Conservation (phyloP, 345 rosid species). For the Acer negundo region DNA sequence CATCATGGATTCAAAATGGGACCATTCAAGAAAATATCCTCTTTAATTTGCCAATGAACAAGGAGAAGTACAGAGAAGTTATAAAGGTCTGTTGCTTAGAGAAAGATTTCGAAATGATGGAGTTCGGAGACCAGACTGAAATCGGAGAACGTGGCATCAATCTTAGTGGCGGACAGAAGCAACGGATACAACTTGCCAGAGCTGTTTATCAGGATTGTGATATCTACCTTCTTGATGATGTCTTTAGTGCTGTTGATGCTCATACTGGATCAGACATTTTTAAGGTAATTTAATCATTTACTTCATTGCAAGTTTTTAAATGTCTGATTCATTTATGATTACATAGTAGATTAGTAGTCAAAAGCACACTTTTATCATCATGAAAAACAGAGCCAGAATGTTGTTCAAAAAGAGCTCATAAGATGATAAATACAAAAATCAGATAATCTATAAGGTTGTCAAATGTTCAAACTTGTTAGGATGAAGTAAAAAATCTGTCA, state of each 20-base stretch:
- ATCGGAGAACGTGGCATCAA: constrained; percentile 97
- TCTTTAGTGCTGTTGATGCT: constrained; percentile 97
- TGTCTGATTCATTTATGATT: background rate
- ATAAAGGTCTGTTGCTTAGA: constrained; percentile 77
- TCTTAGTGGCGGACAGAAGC: constrained; percentile 98
- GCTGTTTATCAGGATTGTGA: constrained; percentile 92
- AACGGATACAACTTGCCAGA: constrained; percentile 90
- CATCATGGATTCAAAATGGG: constrained; percentile 93
- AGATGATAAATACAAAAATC: background rate
- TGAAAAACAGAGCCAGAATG: background rate
- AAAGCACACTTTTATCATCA: background rate
- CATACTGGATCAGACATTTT: constrained; percentile 92
- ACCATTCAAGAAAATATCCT: constrained; percentile 85
- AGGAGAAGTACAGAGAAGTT: constrained; percentile 57
- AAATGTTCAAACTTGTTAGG: background rate
- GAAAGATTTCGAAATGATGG: constrained; percentile 94
- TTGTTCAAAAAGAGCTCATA: background rate
- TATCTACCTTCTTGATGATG: constrained; percentile 88
- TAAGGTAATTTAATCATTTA: constrained; percentile 50
- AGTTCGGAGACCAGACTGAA: constrained; percentile 90
- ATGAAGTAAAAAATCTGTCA: background rate
- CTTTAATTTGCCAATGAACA: constrained; percentile 80
- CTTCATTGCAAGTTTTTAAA: background rate
- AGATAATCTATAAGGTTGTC: background rate
- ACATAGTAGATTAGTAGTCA: background rate